Conservation (phyloP, 495 filamentous ascomycete genomes). For the Xylona heveae region DNA sequence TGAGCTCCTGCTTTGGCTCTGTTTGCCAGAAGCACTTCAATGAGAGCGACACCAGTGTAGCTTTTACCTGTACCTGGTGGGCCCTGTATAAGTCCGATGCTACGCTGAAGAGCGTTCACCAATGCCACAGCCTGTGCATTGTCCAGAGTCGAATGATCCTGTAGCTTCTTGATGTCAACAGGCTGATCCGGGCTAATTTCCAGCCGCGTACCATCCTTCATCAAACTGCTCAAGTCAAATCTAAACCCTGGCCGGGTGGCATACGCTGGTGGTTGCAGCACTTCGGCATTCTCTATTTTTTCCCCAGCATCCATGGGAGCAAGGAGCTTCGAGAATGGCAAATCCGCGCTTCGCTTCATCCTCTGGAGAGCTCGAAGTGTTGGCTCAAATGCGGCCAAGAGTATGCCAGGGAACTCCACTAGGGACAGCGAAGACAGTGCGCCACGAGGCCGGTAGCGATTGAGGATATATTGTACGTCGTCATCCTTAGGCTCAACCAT, state of each 20-base stretch:
- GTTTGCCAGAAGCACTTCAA: conserved; percentile 42
- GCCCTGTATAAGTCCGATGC: conserved; percentile 50
- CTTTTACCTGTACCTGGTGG: conserved; percentile 69
- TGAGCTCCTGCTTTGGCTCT: conserved; percentile 14
- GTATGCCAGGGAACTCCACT: conserved; percentile 49
- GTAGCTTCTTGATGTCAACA: conserved; percentile 20
- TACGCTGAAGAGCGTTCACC: conserved; percentile 28
- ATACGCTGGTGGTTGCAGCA: conserved; percentile 31
- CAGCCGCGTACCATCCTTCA: conserved; percentile 15
- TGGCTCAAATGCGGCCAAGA: conserved; percentile 44
- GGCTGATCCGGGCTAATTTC: conserved; percentile 15
- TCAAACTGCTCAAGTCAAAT: conserved; percentile 29
- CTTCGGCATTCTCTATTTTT: conserved; percentile 3
- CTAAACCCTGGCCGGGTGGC: conserved; percentile 24
- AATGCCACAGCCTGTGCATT: conserved; percentile 34
- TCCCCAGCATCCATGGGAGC: conserved; percentile 16
- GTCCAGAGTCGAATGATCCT: conserved; percentile 29
- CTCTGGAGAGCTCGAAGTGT: conserved; percentile 41
- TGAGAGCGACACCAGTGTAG: conserved; percentile 33
- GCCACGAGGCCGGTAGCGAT: conserved; percentile 4
- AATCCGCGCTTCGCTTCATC: conserved; percentile 23
- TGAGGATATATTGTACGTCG: conserved; percentile 13
- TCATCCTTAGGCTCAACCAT: conserved; percentile 9
- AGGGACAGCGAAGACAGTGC: conserved; percentile 16
- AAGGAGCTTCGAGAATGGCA: conserved; percentile 41